Evolutionary conservation across 208 protist genomes (phyloP).

Genomic region (Trypanosoma grayi): DNA sequence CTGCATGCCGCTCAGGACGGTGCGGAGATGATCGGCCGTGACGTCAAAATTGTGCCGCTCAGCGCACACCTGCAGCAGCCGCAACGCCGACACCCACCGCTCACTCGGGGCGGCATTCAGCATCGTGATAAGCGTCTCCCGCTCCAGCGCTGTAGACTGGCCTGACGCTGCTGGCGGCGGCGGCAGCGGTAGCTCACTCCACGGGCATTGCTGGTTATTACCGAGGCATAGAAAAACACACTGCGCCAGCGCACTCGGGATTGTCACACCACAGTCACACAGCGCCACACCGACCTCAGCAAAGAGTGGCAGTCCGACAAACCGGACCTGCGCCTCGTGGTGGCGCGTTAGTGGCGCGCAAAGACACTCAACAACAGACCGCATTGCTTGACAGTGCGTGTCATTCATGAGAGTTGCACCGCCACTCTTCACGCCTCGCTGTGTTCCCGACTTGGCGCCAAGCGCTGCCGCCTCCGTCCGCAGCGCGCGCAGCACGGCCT

Average conservation of each 20-base stretch:
- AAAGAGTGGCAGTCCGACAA: conserved; percentile 46
- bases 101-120: conserved; percentile 15
- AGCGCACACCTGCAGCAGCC: conserved; percentile 32
- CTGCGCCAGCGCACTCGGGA: conserved; percentile 67
- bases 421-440: neutral
- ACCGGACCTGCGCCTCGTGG: conserved; percentile 65
- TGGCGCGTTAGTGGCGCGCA: conserved; percentile 45
- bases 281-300: conserved; percentile 29
- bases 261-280: conserved; percentile 16
- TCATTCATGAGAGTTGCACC: conserved; percentile 3
- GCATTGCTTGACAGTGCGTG: conserved; percentile 28
- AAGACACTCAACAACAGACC: conserved; percentile 42
- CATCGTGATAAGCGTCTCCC: conserved; percentile 22
- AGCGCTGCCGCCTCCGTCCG: neutral
- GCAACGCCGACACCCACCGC: conserved; percentile 48
- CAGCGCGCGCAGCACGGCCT: conserved; percentile 29
- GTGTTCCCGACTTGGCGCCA: neutral
- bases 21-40: conserved; percentile 51
- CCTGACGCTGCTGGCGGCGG: neutral
- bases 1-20: conserved; percentile 60
- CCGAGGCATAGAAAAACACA: conserved; percentile 67
- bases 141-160: neutral
- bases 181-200: neutral
- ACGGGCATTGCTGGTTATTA: conserved; percentile 18
- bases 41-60: conserved; percentile 31